Base-by-base conservation (phyloP, 73 alveolate genomes). In the Paramecium tetraurelia region DNA sequence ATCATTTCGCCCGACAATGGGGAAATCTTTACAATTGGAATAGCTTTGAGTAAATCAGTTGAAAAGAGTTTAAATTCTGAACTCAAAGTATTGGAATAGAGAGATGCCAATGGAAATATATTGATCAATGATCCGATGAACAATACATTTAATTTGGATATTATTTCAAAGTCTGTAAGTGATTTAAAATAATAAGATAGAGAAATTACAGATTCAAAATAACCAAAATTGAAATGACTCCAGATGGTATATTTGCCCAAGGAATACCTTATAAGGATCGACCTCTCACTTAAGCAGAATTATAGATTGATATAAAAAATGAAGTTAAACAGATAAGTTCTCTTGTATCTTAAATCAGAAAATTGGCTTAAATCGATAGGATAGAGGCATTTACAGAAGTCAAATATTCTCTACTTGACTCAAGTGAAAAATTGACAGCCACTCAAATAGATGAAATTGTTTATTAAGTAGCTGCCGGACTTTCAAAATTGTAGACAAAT, bases 1-100 rank as follows among this genome's bases (percentile, higher is more conserved):
- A 63, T 63, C 8, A 86, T 86, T 41, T 59, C 68, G 22, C 83
- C 83, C 21, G 89, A 86, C 4, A 77, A 72, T 59, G 93, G 93
- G 14, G 93, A 86, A 27, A 63, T 68, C 69, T 86, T 14, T 43
- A 57, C 83, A 7, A 86, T 41, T 22, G 88, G 63, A 33, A 86
- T 63, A 2, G 84, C 84, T 16, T 63, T 63, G 70, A 35, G 83
- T 58, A 86, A 14, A 86, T 58, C 22, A 31, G 85, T 63, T 86
- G 93, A 31, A 43, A 58, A 40, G 16, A 86, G 20, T 63, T 72
- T 72, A 18, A 72, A 72, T 72, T 11, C 86, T 12, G 86, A 72
- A 72, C 46, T 72, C 12, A 72, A 72, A 36, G 20, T 72, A 18
- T 8, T 72, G 8, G 86, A 72, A 20, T 18, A 72, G 38, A 33